A percentile compares a stretch with the other conserved stretches of the same genome.
These are phyloP conservation scores for Nepenthes alata DNA, from an alignment of 179 eudicot species.

Conservation along the genomic window DNA sequence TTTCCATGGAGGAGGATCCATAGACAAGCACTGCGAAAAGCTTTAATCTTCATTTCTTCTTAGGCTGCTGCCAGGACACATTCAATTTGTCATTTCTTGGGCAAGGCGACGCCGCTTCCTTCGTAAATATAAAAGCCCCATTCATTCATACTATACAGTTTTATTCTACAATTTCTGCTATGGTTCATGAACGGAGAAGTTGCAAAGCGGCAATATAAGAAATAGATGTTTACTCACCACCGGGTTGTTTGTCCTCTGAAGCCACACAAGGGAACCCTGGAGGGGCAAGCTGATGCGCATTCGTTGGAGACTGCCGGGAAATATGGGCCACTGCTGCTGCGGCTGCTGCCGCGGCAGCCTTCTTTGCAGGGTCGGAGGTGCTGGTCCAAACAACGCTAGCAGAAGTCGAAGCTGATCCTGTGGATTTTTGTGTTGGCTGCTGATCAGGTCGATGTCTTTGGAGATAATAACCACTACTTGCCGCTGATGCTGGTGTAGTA, in stretches of 20 bases:
- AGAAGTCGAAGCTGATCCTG: conserved; percentile 26
- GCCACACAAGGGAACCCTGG: conserved; percentile 6
- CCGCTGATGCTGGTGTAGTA: conserved; percentile 15
- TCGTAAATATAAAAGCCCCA: conserved; percentile 20
- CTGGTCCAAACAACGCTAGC: conserved; percentile 21
- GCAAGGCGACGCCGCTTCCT: conserved; percentile 20
- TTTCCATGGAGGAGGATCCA: too few species aligned
- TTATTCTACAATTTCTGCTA: background rate
- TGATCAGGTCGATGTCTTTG: conserved; percentile 51
- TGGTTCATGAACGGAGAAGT: background rate
- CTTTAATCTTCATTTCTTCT: conserved; percentile 29
- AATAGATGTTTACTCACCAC: conserved; percentile 44
- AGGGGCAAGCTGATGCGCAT: conserved; percentile 10
- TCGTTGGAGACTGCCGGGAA: conserved; percentile 46
- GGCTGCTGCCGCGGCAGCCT: conserved; percentile 47
- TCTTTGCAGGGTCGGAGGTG: conserved; percentile 72
- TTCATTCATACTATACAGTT: conserved; percentile 1
- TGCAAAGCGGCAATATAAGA: background rate
- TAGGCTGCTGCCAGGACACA: conserved; percentile 39
- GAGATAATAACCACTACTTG: conserved; percentile 42
- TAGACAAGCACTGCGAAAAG: too few species aligned
- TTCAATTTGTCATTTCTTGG: conserved; percentile 46
- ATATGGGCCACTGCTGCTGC: conserved; percentile 39
- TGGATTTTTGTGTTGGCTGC: conserved; percentile 30
- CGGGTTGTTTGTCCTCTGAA: conserved; percentile 82